phyloP scores from a whole-genome alignment of 2,329 filamentous ascomycete species.

The Claviceps sp. region DNA sequence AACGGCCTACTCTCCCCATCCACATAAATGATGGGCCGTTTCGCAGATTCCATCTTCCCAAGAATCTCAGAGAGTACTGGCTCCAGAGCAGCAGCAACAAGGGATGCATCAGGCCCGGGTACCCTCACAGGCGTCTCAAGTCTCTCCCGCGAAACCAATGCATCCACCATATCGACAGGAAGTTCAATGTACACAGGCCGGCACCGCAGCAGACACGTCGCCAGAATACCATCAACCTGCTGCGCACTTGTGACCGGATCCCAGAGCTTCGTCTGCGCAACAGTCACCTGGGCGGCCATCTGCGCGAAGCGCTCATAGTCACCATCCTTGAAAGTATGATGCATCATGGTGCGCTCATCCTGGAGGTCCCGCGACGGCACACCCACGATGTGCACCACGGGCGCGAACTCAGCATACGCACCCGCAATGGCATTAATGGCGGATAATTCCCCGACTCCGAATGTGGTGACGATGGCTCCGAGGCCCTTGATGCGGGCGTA shows the following conservation, averaged over 20 bases:
- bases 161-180: constrained; percentile 37
- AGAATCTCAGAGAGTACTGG: constrained; percentile 22
- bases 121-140: constrained; percentile 11
- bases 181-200: constrained; percentile 44
- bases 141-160: constrained; percentile 18
- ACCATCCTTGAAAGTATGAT: constrained; percentile 43
- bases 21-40: constrained; percentile 35
- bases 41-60: constrained; percentile 28
- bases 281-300: constrained; percentile 35
- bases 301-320: constrained; percentile 36
- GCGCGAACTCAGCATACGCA: constrained; percentile 40
- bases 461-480: constrained; percentile 40
- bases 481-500: constrained; percentile 41
- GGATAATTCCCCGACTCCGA: constrained; percentile 44
- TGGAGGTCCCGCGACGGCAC: constrained; percentile 32
- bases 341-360: constrained; percentile 28
- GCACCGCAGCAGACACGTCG: constrained; percentile 34
- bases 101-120: constrained; percentile 2
- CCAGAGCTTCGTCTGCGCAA: constrained; percentile 29
- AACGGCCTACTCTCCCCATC: constrained; percentile 34
- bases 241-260: constrained; percentile 31
- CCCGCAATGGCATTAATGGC: constrained; percentile 47
- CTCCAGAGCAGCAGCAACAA: constrained; percentile 9
- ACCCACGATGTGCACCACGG: constrained; percentile 45
- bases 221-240: constrained; percentile 22